Evolutionary conservation across 352 stramenopile species (phyloP), one percentile per base, ranked within the genome.

Genomic region (Thalassiosira exigua): DNA sequence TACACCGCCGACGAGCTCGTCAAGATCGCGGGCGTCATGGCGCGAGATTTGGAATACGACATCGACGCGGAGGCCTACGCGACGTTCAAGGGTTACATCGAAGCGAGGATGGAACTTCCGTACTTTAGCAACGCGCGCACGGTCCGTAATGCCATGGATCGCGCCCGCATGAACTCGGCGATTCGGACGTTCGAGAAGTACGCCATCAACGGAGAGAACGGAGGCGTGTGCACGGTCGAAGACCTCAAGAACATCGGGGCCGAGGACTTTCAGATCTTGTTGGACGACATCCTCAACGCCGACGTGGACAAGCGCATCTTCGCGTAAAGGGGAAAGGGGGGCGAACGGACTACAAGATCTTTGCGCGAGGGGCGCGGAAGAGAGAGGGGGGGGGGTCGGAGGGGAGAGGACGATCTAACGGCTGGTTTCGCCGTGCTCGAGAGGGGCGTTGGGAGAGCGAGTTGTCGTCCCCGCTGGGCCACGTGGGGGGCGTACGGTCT

Each of bases 51-150:
- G 58, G 90, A 94, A 69, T 95, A 95, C 69, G 84, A 92, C 36
- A 93, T 95, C 72, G 71, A 90, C 48, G 24, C 72, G 2, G 70
- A 72, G 29, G 90, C 91, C 27, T 91, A 82, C 59, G 79, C 46
- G 24, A 85, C 91, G 21, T 96, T 96, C 87, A 88, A 95, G 67
- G 44, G 84, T 11, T 96, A 96, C 88, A 96, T 96, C 65, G 78
- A 91, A 59, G 82, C 79, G 41, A 79, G 93, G 54, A 95, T 95
- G 91, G 77, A 94, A 42, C 88, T 96, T 39, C 93, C 93, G 53
- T 96, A 91, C 84, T 96, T 96, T 84, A 96, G 91, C 48, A 96
- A 96, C 80, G 93, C 93, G 14, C 86, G 93, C 85, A 96, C 93
- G 26, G 93, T 96, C 3, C 82, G 93, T 75, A 96, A 96, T 75